Evolutionary conservation across 345 rosid species (phyloP), one percentile per base, ranked within the genome.

Genomic region (Eucalyptus polyanthemos): DNA sequence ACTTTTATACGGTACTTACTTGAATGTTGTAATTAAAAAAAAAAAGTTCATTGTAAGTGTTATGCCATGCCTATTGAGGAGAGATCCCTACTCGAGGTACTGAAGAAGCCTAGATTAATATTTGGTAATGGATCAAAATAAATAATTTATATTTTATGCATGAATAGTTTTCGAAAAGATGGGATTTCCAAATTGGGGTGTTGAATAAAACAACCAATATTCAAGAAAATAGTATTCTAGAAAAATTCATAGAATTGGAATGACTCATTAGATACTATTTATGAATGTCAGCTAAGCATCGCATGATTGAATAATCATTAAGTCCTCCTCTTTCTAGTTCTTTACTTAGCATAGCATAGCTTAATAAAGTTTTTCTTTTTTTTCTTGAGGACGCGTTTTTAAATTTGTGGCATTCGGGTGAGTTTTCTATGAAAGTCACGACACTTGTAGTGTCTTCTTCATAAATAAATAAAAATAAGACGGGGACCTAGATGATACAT

Each of bases 1-100:
- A 56, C 13, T 56, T 56, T 24, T 44, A 0, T 0, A 1, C 0
- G 0, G 0, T 1, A 1, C 1, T 56, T 10, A 9, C 29, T 56
- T 56, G 0, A 56, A 56, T 56, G 13, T 56, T 2, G 4, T 9
- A 56, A 56, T 1, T 56, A n/a, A 21, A 21, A 56, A 22, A 53
- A 53, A 19, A 56, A 22, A 5, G 0, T 6, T 56, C 29, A 56
- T 56, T 4, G 14, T 56, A 56, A 4, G 62, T 56, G 62, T 56
- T 10, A 24, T 22, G 62, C 14, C 62, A 56, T 56, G 29, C 6
- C 2, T 56, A 24, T 24, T 5, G 27, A 24, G 29, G 62, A 56
- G 29, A 24, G 62, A 56, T 56, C 62, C 62, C 27, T 2, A 5
- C 6, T 24, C 1, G 1, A 56, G 62, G 29, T 56, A 22, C 13